phyloP scores from a whole-genome alignment of 2,329 filamentous ascomycete genomes.

The Diaporthe helianthi region DNA sequence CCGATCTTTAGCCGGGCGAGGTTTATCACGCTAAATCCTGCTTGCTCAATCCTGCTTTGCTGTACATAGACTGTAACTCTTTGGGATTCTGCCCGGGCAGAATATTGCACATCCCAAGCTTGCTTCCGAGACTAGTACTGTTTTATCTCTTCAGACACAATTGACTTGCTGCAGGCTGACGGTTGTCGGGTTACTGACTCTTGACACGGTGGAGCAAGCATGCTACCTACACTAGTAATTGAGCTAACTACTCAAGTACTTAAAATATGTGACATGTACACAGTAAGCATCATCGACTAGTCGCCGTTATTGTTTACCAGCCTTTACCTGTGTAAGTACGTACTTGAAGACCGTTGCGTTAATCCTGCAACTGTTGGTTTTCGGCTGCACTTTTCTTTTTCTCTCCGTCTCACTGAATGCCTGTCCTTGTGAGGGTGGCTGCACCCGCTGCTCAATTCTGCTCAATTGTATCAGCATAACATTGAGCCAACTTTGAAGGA shows the following conservation, averaged over 20 bases:
- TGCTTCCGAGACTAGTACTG: not conserved
- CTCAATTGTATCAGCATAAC: too few relatives aligned
- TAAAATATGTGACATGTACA: too few relatives aligned
- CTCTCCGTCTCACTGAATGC: not conserved
- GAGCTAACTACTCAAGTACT: too few relatives aligned
- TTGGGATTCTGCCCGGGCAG: constrained; percentile 10
- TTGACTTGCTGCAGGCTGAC: not conserved
- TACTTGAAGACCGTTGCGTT: not conserved
- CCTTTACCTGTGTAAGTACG: not conserved
- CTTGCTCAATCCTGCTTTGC: not conserved
- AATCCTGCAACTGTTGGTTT: not conserved
- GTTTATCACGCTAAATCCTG: not conserved
- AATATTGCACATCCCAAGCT: not conserved
- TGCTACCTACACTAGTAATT: too few relatives aligned
- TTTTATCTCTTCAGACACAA: not conserved
- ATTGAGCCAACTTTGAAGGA: too few relatives aligned
- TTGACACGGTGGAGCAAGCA: too few relatives aligned
- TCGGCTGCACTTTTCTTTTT: not conserved
- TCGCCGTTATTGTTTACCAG: not conserved
- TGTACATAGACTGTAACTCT: too few relatives aligned
- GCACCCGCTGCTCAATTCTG: too few relatives aligned
- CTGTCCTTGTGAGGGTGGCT: not conserved
- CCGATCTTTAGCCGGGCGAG: constrained; percentile 1
- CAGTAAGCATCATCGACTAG: not conserved
- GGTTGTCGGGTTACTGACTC: too few relatives aligned